These are phyloP conservation scores for Cerioporus squamosus DNA, from an alignment of 1,284 basidiomycete species.

Conservation along the genomic window DNA sequence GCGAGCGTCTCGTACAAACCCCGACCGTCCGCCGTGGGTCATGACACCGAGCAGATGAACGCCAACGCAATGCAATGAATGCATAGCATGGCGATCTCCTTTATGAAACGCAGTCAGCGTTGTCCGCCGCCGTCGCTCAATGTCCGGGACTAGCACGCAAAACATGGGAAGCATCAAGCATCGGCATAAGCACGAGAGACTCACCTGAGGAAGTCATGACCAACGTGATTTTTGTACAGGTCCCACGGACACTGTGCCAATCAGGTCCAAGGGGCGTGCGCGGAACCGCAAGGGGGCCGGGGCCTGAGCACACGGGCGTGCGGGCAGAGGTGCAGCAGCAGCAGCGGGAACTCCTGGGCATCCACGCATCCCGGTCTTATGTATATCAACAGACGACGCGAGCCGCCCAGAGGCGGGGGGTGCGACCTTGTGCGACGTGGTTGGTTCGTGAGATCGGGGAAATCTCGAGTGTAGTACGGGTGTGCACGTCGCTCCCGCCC, in stretches of 20 bases:
- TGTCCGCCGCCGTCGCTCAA: slow-evolving; percentile 2
- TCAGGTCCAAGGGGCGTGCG: too few species aligned
- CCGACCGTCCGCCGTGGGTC: slow-evolving; percentile 4
- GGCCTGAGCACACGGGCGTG: slow-evolving; percentile 2
- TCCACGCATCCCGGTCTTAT: slow-evolving; percentile 7
- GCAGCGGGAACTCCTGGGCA: slow-evolving; percentile 11
- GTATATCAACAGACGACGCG: slow-evolving; percentile 23
- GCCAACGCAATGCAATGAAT: too few species aligned
- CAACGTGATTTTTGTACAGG: slow-evolving; percentile 1
- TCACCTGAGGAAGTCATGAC: slow-evolving; percentile 11
- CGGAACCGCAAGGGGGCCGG: not conserved
- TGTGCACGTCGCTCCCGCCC: slow-evolving; percentile 20
- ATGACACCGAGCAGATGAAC: not conserved
- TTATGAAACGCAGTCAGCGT: not conserved
- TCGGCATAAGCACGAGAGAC: slow-evolving; percentile 2
- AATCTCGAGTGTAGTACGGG: slow-evolving; percentile 35
- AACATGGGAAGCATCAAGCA: not conserved
- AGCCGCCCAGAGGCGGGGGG: slow-evolving; percentile 1
- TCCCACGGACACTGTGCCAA: slow-evolving; percentile 2
- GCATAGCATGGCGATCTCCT: too few species aligned
- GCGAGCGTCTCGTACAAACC: slow-evolving; percentile 21
- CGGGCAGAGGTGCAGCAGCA: slow-evolving; percentile 9
- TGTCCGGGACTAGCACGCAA: not conserved
- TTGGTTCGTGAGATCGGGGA: slow-evolving; percentile 31
- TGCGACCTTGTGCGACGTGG: not conserved